phyloP scores from a whole-genome alignment of 495 filamentous ascomycete genomes.

The Penicillium manginii region DNA sequence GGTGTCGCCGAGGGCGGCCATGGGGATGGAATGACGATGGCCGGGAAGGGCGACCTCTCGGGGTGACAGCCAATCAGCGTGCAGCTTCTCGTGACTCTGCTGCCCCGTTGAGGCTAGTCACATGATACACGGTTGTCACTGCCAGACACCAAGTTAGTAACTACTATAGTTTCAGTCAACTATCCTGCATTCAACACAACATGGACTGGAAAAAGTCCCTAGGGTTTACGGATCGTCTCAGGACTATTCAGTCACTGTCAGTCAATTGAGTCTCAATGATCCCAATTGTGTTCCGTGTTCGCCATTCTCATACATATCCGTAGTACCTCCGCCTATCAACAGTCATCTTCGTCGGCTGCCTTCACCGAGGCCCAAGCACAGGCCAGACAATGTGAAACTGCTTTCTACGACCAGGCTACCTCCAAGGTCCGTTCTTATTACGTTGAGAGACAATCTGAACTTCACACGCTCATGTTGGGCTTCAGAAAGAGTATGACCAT shows the following conservation, averaged over 20 bases:
- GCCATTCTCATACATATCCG: slow-evolving; percentile 15
- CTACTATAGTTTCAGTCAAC: too few species aligned
- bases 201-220: slow-evolving; percentile 47
- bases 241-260: slow-evolving; percentile 51
- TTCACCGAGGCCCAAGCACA: slow-evolving; percentile 48
- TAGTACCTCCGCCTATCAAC: slow-evolving; percentile 53
- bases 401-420: slow-evolving; percentile 43
- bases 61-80: neutral
- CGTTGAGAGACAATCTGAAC: neutral
- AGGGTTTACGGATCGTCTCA: slow-evolving; percentile 57
- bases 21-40: slow-evolving; percentile 36
- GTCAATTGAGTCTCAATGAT: slow-evolving; percentile 11
- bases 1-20: slow-evolving; percentile 30
- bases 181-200: neutral
- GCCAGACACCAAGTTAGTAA: neutral
- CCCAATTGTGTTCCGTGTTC: neutral
- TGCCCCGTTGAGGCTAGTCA: slow-evolving; percentile 14
- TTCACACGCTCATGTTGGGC: slow-evolving; percentile 2
- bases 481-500: slow-evolving; percentile 52
- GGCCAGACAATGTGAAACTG: slow-evolving; percentile 42
- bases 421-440: slow-evolving; percentile 38
- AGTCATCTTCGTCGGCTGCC: slow-evolving; percentile 36
- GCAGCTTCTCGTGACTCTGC: neutral
- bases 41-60: slow-evolving; percentile 11
- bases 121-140: slow-evolving; percentile 20